Evolutionary conservation across 108 stramenopile genomes (phyloP), one percentile per base, ranked within the genome.

Genomic region (Pseudonitzschia multistriata): DNA sequence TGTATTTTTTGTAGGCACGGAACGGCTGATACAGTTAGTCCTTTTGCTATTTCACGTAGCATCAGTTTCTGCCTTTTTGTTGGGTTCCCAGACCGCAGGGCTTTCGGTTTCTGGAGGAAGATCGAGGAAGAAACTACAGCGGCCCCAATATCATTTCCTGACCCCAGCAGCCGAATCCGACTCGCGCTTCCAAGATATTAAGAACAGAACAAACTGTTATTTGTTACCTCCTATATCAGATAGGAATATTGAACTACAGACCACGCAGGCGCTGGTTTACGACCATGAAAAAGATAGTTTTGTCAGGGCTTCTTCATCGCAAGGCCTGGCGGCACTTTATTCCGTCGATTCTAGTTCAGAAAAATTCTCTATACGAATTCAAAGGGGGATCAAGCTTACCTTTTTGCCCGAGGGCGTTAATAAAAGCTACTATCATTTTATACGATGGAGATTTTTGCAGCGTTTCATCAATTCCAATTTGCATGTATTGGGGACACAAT

Each of bases 401-500:
- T 96, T 96, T 73, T 69, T 96, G 25, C 96, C 96, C 29, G 87
- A 88, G 61, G 87, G 90, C 36, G 94, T 97, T 8, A 87, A 85
- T 11, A 76, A 74, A 25, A 87, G 92, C 52, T 97, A 97, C 71
- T 94, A 86, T 72, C 63, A 56, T 28, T 97, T 88, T 80, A 89
- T 93, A 49, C 50, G 76, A 34, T 97, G 94, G 94, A 70, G 96
- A 36, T 64, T 90, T 56, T 37, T 94, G 28, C 96, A 97, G 67
- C 84, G 96, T 35, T 91, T 90, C 73, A 74, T 97, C 30, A 92
- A 93, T 66, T 85, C 91, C 49, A 97, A 93, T 63, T 82, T 94
- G 10, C 90, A 92, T 59, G 96, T 97, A 22, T 87, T 97, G 68
- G 96, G 96, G 25, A 95, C 95, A 8, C 95, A 96, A 76, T 89